Evolutionary conservation across 768 basidiomycete genomes (phyloP), one percentile per base, ranked within the genome.

Genomic region (Tricholoma saponaceum): DNA sequence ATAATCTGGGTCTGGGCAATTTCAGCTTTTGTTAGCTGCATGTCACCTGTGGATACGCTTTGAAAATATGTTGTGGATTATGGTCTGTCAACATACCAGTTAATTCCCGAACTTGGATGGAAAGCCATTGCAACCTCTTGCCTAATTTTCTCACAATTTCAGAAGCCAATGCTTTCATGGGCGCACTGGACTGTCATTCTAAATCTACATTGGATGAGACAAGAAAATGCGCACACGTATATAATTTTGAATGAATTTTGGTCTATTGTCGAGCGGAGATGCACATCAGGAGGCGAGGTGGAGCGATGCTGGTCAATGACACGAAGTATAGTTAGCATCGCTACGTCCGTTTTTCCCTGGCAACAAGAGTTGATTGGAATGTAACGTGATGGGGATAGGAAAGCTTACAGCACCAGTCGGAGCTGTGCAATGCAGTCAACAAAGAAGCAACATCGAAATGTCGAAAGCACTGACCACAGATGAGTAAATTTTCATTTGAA

Each of bases 271-370:
- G 78, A 68, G 9, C 74, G 72, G 6, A 84, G 64, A 30, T 72
- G 66, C 44, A 55, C 69, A 53, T 66, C 72, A 8, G 57, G 64
- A 33, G 66, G 68, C 3, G 63, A 57, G 22, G 67, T 55, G 25
- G 67, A 60, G 10, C 74, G 67, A 69, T 96, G 82, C 64, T 94
- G 92, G 51, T 85, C 76, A 47, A 98, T 74, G 26, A 95, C 90
- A 28, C 95, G 90, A 49, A 99, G 82, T 59, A 99, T 89, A 3
- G 92, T 82, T 66, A 99, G 79, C 85, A 98, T 90, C 0, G 97
- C 97, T 0, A 99, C 89, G 71, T 99, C 97, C 0, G 97, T 99
- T 92, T 99, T 99, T 72, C 97, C 97, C 94, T 95, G 63, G 33
- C 30, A 53, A 57, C 55, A 10, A 53, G 20, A 44, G 56, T 64